These are phyloP conservation scores for Suillus luteus DNA, from an alignment of 768 basidiomycete genomes.

Conservation along the genomic window DNA sequence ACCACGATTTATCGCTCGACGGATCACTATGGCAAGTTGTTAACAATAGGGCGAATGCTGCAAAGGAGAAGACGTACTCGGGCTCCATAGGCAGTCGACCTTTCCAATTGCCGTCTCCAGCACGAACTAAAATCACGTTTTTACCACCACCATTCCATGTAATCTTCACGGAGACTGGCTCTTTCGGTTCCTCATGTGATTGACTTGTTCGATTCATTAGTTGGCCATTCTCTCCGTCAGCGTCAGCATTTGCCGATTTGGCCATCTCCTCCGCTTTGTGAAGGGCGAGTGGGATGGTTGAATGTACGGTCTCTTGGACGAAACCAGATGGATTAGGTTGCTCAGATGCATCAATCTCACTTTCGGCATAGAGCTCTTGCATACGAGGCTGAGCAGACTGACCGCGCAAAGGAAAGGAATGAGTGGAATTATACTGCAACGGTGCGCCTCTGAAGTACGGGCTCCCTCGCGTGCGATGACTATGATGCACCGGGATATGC, in stretches of 20 bases:
- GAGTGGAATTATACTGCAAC: constrained; percentile 45
- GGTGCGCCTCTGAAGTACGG: constrained; percentile 38
- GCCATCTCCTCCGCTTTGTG: constrained; percentile 36
- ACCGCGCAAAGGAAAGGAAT: constrained; percentile 40
- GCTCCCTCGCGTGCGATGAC: constrained; percentile 34
- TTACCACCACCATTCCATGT: constrained; percentile 67
- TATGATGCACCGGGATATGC: constrained; percentile 41
- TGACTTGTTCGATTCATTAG: constrained; percentile 19
- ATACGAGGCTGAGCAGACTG: constrained; percentile 42
- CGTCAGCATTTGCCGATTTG: constrained; percentile 15
- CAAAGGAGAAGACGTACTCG: constrained; percentile 48
- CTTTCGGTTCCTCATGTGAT: constrained; percentile 29
- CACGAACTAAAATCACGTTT: constrained; percentile 66
- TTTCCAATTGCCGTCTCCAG: constrained; percentile 77
- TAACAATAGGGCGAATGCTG: constrained; percentile 16
- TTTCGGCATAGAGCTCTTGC: constrained; percentile 47
- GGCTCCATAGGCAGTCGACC: constrained; percentile 64
- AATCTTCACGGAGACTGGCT: constrained; percentile 50
- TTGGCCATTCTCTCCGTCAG: constrained; percentile 24
- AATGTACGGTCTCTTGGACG: constrained; percentile 59
- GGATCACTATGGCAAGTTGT: constrained; percentile 28
- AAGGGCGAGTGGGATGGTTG: constrained; percentile 61
- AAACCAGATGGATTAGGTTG: constrained; percentile 41
- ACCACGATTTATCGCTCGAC: constrained; percentile 38
- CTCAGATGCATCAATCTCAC: constrained; percentile 33